Evolutionary conservation across 805 yeast species (phyloP).

Genomic region (Sugiyamaella mastotermitis): DNA sequence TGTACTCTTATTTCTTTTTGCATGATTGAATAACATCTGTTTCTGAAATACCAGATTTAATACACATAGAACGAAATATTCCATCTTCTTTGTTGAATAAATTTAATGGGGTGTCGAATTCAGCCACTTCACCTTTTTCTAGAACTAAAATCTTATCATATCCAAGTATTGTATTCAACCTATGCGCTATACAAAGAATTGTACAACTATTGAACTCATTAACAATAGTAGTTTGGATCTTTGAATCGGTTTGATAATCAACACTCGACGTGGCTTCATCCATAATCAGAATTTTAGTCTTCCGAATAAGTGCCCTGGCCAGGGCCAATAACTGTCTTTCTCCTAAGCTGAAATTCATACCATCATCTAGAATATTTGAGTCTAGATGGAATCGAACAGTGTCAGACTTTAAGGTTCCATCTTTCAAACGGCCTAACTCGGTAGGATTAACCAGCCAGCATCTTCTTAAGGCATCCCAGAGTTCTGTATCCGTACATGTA

Average conservation of each 20-base stretch:
- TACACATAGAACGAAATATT: slow-evolving; percentile 45
- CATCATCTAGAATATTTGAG: slow-evolving; percentile 59
- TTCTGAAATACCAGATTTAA: slow-evolving; percentile 38
- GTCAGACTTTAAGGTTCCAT: slow-evolving; percentile 27
- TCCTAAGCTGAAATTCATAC: slow-evolving; percentile 67
- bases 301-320: slow-evolving; percentile 65
- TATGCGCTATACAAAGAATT: slow-evolving; percentile 67
- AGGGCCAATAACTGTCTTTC: slow-evolving; percentile 67
- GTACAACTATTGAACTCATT: slow-evolving; percentile 58
- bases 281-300: slow-evolving; percentile 53
- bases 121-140: slow-evolving; percentile 51
- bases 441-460: slow-evolving; percentile 37
- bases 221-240: slow-evolving; percentile 56
- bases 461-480: slow-evolving; percentile 67
- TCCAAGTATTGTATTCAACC: slow-evolving; percentile 53
- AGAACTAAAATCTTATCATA: slow-evolving; percentile 56
- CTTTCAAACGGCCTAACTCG: slow-evolving; percentile 28
- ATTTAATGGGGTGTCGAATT: slow-evolving; percentile 47
- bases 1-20: not conserved
- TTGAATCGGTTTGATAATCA: slow-evolving; percentile 66
- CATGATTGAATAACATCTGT: slow-evolving; percentile 35
- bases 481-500: slow-evolving; percentile 45
- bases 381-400: slow-evolving; percentile 58
- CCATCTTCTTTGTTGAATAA: slow-evolving; percentile 41
- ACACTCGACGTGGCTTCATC: slow-evolving; percentile 79